Percentiles rank a stretch among this genome's conserved stretches.
phyloP scores from a whole-genome alignment of 306 rosid genomes.

The Lathyrus aphaca region DNA sequence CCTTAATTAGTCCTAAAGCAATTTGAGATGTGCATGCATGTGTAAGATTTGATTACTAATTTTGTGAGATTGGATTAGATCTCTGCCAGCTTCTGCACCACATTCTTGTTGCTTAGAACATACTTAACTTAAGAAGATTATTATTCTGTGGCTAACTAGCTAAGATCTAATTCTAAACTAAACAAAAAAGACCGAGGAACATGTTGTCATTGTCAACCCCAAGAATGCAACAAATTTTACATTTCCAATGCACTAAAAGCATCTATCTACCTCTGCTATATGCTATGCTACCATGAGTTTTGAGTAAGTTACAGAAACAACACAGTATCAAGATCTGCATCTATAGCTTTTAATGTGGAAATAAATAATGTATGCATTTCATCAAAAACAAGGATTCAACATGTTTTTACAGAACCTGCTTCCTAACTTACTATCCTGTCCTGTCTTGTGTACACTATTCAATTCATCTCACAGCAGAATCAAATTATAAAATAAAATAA shows the following conservation, averaged over 20 bases:
- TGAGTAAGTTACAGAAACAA: slow-evolving; percentile 21
- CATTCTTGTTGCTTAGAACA: slow-evolving; percentile 13
- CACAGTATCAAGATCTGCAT: slow-evolving; percentile 25
- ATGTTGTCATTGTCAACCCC: slow-evolving; percentile 25
- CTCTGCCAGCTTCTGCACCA: slow-evolving; percentile 15
- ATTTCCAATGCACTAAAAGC: slow-evolving; percentile 43
- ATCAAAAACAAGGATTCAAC: slow-evolving; percentile 47
- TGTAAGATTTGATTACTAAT: not conserved
- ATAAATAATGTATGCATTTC: slow-evolving; percentile 11
- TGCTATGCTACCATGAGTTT: slow-evolving; percentile 27
- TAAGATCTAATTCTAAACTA: slow-evolving; percentile 21
- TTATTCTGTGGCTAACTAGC: slow-evolving; percentile 16
- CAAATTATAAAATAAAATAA: slow-evolving; percentile 41
- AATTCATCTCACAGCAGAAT: slow-evolving; percentile 55
- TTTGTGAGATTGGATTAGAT: slow-evolving; percentile 27
- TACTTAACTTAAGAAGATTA: slow-evolving; percentile 4
- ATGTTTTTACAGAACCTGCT: slow-evolving; percentile 50
- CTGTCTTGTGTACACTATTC: slow-evolving; percentile 53
- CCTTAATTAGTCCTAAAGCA: slow-evolving; percentile 4
- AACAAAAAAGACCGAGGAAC: slow-evolving; percentile 24
- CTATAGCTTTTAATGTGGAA: slow-evolving; percentile 18
- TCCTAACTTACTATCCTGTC: slow-evolving; percentile 44
- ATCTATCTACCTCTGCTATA: slow-evolving; percentile 1
- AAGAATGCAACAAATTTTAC: slow-evolving; percentile 27
- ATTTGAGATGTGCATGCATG: slow-evolving; percentile 5